phyloP scores from a whole-genome alignment of 2,329 filamentous ascomycete species.

The Penicillium brasilianum region DNA sequence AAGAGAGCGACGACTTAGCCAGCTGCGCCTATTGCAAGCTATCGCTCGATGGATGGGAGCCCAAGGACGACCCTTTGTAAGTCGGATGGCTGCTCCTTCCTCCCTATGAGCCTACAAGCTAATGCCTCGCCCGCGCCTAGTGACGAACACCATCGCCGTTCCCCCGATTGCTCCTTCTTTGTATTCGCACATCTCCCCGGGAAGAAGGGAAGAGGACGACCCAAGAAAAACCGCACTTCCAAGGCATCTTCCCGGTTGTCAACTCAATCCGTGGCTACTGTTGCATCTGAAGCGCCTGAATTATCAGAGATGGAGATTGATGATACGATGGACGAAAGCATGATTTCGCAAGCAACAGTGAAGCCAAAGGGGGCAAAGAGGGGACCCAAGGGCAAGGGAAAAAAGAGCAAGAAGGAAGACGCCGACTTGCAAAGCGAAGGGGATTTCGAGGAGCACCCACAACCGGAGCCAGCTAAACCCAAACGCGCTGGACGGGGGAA shows the following conservation, averaged over 20 bases:
- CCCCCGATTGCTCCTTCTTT: constrained; percentile 83
- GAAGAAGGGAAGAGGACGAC: constrained; percentile 62
- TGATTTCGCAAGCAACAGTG: constrained; percentile 54
- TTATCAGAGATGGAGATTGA: constrained; percentile 49
- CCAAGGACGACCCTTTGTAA: constrained; percentile 83
- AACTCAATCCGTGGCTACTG: constrained; percentile 54
- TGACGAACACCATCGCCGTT: constrained; percentile 83
- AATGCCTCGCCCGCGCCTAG: constrained; percentile 49
- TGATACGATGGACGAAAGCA: constrained; percentile 63
- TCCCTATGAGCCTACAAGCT: constrained; percentile 11
- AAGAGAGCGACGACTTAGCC: constrained; percentile 84
- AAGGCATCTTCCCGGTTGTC: constrained; percentile 70
- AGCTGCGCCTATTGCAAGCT: constrained; percentile 91
- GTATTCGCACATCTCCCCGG: constrained; percentile 60
- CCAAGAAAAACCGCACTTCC: constrained; percentile 65
- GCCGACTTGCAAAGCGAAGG: constrained; percentile 50
- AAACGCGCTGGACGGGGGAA: constrained; percentile 54
- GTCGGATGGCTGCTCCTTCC: constrained; percentile 40
- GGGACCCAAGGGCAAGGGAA: constrained; percentile 42
- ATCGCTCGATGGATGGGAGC: constrained; percentile 92
- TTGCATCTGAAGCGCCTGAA: constrained; percentile 51
- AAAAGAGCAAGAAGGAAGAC: constrained; percentile 47
- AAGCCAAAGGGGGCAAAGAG: constrained; percentile 61
- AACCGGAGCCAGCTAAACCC: constrained; percentile 41
- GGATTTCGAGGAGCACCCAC: constrained; percentile 33